Conservation (phyloP, 108 stramenopile species). For the Aurantiochytrium sp. region DNA sequence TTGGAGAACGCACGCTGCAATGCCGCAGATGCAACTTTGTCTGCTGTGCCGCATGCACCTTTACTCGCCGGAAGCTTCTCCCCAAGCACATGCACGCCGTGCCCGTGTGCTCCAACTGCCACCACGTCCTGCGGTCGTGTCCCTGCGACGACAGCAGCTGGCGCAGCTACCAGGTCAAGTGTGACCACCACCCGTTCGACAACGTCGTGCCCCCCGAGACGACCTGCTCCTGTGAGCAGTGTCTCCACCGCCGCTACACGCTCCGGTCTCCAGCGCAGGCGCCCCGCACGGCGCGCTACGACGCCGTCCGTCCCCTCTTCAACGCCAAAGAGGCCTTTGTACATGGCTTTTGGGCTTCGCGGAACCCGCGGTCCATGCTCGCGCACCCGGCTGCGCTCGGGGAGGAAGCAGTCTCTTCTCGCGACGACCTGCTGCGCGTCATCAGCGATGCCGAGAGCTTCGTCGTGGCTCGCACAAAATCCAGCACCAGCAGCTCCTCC, state of each 20-base stretch:
- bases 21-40: background rate
- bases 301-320: background rate
- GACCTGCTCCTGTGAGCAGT: background rate
- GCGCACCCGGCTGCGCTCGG: background rate
- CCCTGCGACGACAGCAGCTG: constrained; percentile 9
- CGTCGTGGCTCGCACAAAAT: background rate
- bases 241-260: background rate
- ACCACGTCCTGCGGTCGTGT: constrained; percentile 3
- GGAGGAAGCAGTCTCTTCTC: background rate
- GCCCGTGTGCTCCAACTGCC: background rate
- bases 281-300: background rate
- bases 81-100: background rate
- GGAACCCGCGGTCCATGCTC: background rate
- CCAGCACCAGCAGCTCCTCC: too few species aligned
- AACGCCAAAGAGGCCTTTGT: background rate
- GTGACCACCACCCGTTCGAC: background rate
- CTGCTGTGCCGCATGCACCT: background rate
- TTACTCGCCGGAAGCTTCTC: background rate
- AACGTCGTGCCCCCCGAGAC: background rate
- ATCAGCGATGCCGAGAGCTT: background rate
- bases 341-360: background rate
- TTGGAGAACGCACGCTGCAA: background rate
- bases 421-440: background rate
- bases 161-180: background rate
- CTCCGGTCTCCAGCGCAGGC: background rate